phyloP scores from a whole-genome alignment of 495 filamentous ascomycete species.

The Aspergillus wentii region DNA sequence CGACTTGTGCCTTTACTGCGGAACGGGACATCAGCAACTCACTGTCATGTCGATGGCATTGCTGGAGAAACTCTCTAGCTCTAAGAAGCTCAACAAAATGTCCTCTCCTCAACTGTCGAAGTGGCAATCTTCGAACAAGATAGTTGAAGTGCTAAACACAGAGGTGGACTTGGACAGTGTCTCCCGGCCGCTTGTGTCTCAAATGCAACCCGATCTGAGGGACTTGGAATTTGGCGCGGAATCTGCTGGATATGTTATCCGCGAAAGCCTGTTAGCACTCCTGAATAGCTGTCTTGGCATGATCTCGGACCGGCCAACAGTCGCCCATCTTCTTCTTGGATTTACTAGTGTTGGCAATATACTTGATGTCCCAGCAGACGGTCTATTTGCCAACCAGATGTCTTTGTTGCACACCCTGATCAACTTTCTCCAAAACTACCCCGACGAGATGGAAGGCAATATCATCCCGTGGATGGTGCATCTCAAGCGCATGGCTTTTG shows the following conservation, averaged over 20 bases:
- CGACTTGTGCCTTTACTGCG: slow-evolving; percentile 76
- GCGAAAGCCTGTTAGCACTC: slow-evolving; percentile 74
- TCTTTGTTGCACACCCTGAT: slow-evolving; percentile 84
- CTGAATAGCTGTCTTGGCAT: slow-evolving; percentile 71
- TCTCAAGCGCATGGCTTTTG: slow-evolving; percentile 69
- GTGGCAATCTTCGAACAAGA: slow-evolving; percentile 65
- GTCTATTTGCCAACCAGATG: slow-evolving; percentile 58
- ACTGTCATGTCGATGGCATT: slow-evolving; percentile 72
- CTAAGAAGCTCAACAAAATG: slow-evolving; percentile 63
- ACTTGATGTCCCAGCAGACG: slow-evolving; percentile 57
- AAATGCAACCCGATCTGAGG: slow-evolving; percentile 54
- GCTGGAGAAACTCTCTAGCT: slow-evolving; percentile 78
- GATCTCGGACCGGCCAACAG: slow-evolving; percentile 65
- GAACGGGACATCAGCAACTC: slow-evolving; percentile 69
- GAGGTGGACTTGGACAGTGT: slow-evolving; percentile 66
- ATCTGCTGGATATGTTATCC: slow-evolving; percentile 66
- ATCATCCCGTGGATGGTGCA: slow-evolving; percentile 66
- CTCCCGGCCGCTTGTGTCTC: slow-evolving; percentile 58
- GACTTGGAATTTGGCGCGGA: slow-evolving; percentile 61
- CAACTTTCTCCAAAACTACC: slow-evolving; percentile 56
- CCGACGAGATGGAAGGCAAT: slow-evolving; percentile 53
- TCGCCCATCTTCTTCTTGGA: slow-evolving; percentile 87
- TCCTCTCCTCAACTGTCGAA: slow-evolving; percentile 35
- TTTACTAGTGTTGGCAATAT: slow-evolving; percentile 66
- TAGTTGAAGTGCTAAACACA: slow-evolving; percentile 71